Percentiles rank a stretch among this genome's conserved stretches.
These are phyloP conservation scores for Prunus kanzakura DNA, from an alignment of 306 rosid species.

Conservation along the genomic window DNA sequence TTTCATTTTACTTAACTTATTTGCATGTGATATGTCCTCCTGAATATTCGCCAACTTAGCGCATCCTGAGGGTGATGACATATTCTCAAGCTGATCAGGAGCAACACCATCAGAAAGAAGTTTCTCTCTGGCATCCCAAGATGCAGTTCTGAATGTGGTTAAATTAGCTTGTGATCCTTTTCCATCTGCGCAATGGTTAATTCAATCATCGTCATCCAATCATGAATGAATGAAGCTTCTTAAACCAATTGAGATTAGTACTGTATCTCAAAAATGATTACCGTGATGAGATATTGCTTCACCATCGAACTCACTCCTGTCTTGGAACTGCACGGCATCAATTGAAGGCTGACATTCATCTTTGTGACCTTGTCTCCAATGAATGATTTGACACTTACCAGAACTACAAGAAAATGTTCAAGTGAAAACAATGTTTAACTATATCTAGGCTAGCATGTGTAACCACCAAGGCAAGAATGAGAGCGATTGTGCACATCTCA, in stretches of 20 bases:
- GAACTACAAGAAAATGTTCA: slow-evolving; percentile 55
- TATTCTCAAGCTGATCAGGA: slow-evolving; percentile 20
- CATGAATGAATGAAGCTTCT: slow-evolving; percentile 12
- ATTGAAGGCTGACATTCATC: slow-evolving; percentile 56
- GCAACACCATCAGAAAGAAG: slow-evolving; percentile 16
- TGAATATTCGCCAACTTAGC: slow-evolving; percentile 28
- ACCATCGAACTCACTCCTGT: slow-evolving; percentile 22
- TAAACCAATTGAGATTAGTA: slow-evolving; percentile 7
- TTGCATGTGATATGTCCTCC: slow-evolving; percentile 31
- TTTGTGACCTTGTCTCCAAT: slow-evolving; percentile 85
- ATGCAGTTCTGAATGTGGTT: slow-evolving; percentile 22
- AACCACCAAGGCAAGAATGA: no score
- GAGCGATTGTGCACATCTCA: not conserved
- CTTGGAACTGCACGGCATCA: slow-evolving; percentile 19
- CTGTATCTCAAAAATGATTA: slow-evolving; percentile 27
- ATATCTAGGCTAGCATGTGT: not conserved
- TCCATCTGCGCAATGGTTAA: slow-evolving; percentile 37
- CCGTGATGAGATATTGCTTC: slow-evolving; percentile 27
- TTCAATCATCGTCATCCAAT: slow-evolving; percentile 29
- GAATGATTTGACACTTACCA: slow-evolving; percentile 82
- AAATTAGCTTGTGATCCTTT: slow-evolving; percentile 26
- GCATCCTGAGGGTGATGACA: slow-evolving; percentile 20
- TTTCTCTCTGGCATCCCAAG: slow-evolving; percentile 29
- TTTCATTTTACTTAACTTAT: slow-evolving; percentile 39
- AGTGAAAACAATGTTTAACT: not conserved